Evolutionary conservation across 225 moss, liverwort and hornwort genomes (phyloP).

Genomic region (Lunularia cruciata): DNA sequence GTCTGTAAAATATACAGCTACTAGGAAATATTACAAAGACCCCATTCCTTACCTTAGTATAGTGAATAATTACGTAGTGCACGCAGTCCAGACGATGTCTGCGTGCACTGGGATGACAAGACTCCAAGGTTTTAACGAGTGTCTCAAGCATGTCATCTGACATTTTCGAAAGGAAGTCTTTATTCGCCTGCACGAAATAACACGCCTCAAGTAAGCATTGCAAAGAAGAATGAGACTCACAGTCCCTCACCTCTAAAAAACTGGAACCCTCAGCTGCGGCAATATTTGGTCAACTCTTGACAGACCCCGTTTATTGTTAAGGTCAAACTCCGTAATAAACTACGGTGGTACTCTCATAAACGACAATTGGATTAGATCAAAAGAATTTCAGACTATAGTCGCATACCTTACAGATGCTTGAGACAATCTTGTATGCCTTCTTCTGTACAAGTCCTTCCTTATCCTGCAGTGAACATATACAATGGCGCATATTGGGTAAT

Average conservation of each 20-base stretch:
- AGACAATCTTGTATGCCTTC: conserved; percentile 90
- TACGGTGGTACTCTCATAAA: too few species aligned
- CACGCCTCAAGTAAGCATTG: background rate
- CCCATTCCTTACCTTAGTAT: conserved; percentile 59
- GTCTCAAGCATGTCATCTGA: conserved; percentile 76
- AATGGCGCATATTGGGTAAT: too few species aligned
- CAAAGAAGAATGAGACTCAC: background rate
- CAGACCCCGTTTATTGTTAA: too few species aligned
- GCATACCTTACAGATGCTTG: conserved; percentile 75
- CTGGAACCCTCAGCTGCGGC: too few species aligned
- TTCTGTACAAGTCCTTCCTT: conserved; percentile 87
- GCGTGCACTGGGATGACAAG: conserved; percentile 82
- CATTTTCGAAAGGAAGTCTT: conserved; percentile 67
- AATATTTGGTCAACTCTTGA: too few species aligned
- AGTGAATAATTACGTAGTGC: conserved; percentile 78
- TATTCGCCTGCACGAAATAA: conserved; percentile 52
- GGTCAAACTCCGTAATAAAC: too few species aligned
- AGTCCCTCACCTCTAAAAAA: too few species aligned
- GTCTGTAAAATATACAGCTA: too few species aligned
- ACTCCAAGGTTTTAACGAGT: conserved; percentile 62
- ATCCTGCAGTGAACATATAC: conserved; percentile 42
- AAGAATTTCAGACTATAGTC: too few species aligned
- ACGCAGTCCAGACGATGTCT: conserved; percentile 84
- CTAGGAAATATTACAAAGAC: too few species aligned
- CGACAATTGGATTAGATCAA: too few species aligned